Base-by-base conservation (phyloP, 2,329 filamentous ascomycete species). In the Sporothrix phasma region DNA sequence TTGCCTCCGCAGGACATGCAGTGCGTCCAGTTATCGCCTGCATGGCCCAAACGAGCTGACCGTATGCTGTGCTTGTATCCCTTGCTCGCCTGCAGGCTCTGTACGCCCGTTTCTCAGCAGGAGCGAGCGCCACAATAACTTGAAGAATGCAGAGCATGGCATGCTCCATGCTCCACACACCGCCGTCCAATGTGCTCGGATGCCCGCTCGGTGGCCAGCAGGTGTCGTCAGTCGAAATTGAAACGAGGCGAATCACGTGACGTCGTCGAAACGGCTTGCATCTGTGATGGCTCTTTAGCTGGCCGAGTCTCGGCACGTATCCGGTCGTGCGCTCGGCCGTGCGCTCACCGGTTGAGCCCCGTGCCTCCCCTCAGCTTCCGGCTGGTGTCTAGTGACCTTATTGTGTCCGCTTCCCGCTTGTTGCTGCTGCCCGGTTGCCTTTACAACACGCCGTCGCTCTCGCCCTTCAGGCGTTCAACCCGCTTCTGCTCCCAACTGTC, bases 401-500 rank as follows among this genome's bases (percentile, higher is more conserved):
- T 7, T 3, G 8, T 8, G n/a, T n/a, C 58, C 11, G 3, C 29
- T 1, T 13, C 10, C 8, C 49, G 10, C 15, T 22, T 8, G 17
- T 13, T 61, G 58, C 13, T 22, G 22, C n/a, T 34, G 34, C 22
- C 15, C 15, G 10, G 5, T 13, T 4, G 3, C 37, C 26, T 88
- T 69, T 65, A 69, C 29, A 96, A 74, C 60, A 90, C 83, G 39
- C 93, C 93, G 74, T 99, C 93, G 66, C 85, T 88, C 76, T 99
- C 95, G 69, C 94, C 94, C 22, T 90, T 87, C 66, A 97, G 81
- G 73, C 94, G 82, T 78, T 96, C 86, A 11, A 97, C 92, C 62
- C 95, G 86, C 77, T 94, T 95, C 77, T 97, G 94, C 74, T 97
- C 93, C 94, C 94, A 99, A 72, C 91, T 84, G 72, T 99, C 93